These are phyloP conservation scores for Aspergillus affinis DNA, from an alignment of 495 filamentous ascomycete genomes.

Conservation along the genomic window DNA sequence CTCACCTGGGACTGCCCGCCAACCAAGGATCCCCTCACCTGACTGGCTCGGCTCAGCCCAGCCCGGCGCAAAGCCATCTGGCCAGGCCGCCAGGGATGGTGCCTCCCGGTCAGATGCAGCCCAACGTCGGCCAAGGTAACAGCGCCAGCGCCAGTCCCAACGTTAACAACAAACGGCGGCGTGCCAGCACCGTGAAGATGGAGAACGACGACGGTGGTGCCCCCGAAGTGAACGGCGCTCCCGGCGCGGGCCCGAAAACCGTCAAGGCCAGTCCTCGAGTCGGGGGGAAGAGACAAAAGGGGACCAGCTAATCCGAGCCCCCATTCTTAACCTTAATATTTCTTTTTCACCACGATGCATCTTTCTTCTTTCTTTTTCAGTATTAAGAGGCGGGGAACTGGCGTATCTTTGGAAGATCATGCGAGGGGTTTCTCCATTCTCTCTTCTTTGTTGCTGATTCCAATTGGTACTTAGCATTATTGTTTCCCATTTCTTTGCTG, in stretches of 20 bases:
- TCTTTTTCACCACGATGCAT: slow-evolving; percentile 11
- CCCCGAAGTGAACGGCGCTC: slow-evolving; percentile 51
- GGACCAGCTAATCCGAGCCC: slow-evolving; percentile 16
- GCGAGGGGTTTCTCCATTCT: slow-evolving; percentile 21
- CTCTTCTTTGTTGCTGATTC: slow-evolving; percentile 17
- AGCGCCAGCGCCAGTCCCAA: slow-evolving; percentile 86
- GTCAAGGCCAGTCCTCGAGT: slow-evolving; percentile 58
- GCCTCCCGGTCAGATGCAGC: slow-evolving; percentile 66
- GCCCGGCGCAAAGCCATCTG: slow-evolving; percentile 46
- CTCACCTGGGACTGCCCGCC: slow-evolving; percentile 47
- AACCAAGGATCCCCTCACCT: slow-evolving; percentile 46
- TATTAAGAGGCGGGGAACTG: slow-evolving; percentile 34
- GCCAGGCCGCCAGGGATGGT: slow-evolving; percentile 59
- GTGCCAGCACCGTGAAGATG: slow-evolving; percentile 73
- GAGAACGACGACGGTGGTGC: slow-evolving; percentile 61
- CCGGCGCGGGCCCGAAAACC: slow-evolving; percentile 40
- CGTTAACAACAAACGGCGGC: slow-evolving; percentile 72
- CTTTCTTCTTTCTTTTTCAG: slow-evolving; percentile 19
- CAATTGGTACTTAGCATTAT: slow-evolving; percentile 5
- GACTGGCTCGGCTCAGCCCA: slow-evolving; percentile 46
- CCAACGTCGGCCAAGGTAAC: slow-evolving; percentile 60
- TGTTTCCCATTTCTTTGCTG: slow-evolving; percentile 39
- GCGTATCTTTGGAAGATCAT: slow-evolving; percentile 39
- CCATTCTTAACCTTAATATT: slow-evolving; percentile 12
- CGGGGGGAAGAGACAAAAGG: slow-evolving; percentile 55